These are phyloP conservation scores for Russula foetens DNA, from an alignment of 768 basidiomycete genomes.

Conservation along the genomic window DNA sequence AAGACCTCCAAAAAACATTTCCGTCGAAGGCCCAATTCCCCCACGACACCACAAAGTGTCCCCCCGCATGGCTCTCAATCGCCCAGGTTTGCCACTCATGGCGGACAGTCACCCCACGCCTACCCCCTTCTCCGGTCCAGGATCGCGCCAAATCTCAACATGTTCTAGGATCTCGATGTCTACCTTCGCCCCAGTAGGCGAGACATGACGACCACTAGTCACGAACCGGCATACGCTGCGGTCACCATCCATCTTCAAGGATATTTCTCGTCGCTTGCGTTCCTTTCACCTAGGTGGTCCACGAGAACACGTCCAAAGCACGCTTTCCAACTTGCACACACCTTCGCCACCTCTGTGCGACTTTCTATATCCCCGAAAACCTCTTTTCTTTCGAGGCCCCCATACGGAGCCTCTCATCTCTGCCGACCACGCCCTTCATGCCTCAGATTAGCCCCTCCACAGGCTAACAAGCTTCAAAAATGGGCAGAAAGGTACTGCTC, in stretches of 20 bases:
- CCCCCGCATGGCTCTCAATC: slow-evolving; percentile 4
- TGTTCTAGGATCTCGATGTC: slow-evolving; percentile 2
- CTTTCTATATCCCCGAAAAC: background rate
- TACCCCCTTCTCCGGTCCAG: background rate
- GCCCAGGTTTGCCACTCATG: too few species aligned
- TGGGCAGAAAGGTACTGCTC: background rate
- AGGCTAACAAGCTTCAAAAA: background rate
- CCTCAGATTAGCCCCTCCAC: background rate
- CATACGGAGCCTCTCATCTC: too few species aligned
- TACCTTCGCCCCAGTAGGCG: background rate
- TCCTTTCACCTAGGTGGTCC: slow-evolving; percentile 2
- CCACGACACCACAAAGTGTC: background rate
- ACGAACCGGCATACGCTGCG: background rate
- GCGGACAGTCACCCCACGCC: background rate
- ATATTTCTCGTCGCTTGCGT: background rate
- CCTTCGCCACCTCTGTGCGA: background rate
- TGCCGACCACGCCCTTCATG: too few species aligned
- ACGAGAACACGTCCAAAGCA: background rate
- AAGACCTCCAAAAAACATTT: background rate
- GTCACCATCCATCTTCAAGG: background rate
- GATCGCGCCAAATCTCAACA: slow-evolving; percentile 1
- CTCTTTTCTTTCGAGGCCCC: background rate
- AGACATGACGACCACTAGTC: background rate
- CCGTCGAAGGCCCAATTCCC: background rate
- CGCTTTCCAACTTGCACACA: background rate